These are phyloP conservation scores for Nicotiana otophora DNA, from an alignment of 257 asterid genomes.

Conservation along the genomic window DNA sequence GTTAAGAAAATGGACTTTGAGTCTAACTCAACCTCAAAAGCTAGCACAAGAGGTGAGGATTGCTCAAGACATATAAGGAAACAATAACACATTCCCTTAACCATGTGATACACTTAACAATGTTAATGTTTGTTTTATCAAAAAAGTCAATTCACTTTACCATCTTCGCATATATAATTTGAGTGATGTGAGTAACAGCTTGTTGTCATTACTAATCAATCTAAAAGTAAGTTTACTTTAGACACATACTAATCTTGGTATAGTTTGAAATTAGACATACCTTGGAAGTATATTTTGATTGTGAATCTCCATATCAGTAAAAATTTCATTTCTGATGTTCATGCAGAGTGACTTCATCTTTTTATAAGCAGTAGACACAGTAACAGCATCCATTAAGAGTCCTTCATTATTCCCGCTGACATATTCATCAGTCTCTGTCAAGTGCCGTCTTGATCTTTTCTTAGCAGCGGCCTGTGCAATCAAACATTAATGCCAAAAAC, in stretches of 20 bases:
- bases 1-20: neutral
- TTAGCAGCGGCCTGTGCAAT: slow-evolving; percentile 43
- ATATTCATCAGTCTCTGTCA: slow-evolving; percentile 52
- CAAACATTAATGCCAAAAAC: neutral
- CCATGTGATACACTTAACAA: neutral
- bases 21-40: neutral
- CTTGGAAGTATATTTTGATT: slow-evolving; percentile 51
- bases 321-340: slow-evolving; percentile 43
- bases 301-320: slow-evolving; percentile 48
- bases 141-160: neutral
- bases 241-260: neutral
- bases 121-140: neutral
- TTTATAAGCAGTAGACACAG: slow-evolving; percentile 40
- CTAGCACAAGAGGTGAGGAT: neutral
- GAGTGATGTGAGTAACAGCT: neutral
- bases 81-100: neutral
- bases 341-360: slow-evolving; percentile 42
- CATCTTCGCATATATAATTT: neutral
- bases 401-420: slow-evolving; percentile 46
- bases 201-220: neutral
- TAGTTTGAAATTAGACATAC: slow-evolving; percentile 16
- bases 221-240: neutral
- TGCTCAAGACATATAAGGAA: neutral
- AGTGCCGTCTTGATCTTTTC: slow-evolving; percentile 45
- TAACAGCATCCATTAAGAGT: slow-evolving; percentile 33